phyloP scores from a whole-genome alignment of 1,139 yeast species.

The Arxiozyma slooffiae region DNA sequence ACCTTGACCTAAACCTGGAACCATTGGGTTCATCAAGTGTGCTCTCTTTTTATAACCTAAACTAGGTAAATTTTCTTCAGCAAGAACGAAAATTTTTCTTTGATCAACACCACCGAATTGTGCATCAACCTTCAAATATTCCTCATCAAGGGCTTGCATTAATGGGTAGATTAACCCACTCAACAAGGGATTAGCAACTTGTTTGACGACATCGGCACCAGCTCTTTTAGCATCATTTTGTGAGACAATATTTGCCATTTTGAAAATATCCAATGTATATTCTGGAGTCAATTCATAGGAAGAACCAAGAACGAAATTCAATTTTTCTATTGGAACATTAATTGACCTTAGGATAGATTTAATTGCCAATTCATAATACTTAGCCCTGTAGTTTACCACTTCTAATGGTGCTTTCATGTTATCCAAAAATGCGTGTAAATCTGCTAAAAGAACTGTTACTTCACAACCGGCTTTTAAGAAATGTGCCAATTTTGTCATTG shows the following conservation, averaged over 20 bases:
- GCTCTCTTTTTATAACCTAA: conserved; percentile 95
- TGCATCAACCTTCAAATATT: conserved; percentile 77
- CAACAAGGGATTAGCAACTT: conserved; percentile 85
- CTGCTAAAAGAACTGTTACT: conserved; percentile 89
- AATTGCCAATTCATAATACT: conserved; percentile 74
- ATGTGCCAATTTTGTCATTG: conserved; percentile 94
- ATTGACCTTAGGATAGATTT: conserved; percentile 78
- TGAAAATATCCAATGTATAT: conserved; percentile 83
- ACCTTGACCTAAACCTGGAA: conserved; percentile 93
- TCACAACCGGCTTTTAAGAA: conserved; percentile 94
- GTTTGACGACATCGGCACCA: conserved; percentile 99
- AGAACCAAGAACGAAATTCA: conserved; percentile 77
- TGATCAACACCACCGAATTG: conserved; percentile 99
- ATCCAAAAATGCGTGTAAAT: conserved; percentile 91
- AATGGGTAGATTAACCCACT: conserved; percentile 94
- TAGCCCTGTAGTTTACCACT: conserved; percentile 78
- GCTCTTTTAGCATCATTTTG: conserved; percentile 98
- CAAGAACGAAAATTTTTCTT: conserved; percentile 92
- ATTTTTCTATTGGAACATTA: conserved; percentile 83
- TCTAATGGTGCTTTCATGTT: conserved; percentile 98
- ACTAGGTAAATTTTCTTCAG: conserved; percentile 83
- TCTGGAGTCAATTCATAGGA: conserved; percentile 71
- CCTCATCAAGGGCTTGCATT: conserved; percentile 98
- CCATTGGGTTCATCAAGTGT: conserved; percentile 98
- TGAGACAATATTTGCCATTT: conserved; percentile 69